phyloP scores from a whole-genome alignment of 768 basidiomycete species.

The Auricularia sp. region DNA sequence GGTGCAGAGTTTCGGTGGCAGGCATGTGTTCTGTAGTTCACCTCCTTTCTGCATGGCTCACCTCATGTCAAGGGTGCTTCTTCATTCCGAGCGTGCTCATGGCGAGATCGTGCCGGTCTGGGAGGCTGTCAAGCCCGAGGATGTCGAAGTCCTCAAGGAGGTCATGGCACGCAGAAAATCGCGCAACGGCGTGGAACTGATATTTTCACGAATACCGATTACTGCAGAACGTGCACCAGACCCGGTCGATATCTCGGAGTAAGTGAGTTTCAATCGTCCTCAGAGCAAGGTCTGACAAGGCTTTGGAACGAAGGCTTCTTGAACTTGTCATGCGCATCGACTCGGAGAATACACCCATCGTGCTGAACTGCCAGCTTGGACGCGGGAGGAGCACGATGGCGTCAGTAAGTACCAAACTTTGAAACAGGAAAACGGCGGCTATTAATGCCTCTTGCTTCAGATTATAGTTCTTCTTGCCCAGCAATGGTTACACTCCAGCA shows the following conservation, averaged over 20 bases:
- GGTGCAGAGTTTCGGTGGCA: conserved; percentile 70
- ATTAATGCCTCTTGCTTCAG: conserved; percentile 22
- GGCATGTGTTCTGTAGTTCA: conserved; percentile 29
- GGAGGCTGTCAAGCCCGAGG: conserved; percentile 67
- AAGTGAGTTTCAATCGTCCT: not conserved
- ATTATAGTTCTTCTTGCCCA: conserved; percentile 75
- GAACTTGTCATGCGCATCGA: conserved; percentile 64
- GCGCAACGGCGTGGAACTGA: conserved; percentile 47
- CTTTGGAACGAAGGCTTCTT: conserved; percentile 42
- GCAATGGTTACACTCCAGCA: conserved; percentile 49
- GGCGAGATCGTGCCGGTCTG: conserved; percentile 88
- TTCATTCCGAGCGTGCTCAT: conserved; percentile 82
- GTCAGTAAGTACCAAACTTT: conserved; percentile 41
- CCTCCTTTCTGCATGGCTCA: not conserved
- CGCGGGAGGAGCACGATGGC: conserved; percentile 84
- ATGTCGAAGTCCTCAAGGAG: conserved; percentile 78
- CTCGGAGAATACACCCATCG: conserved; percentile 63
- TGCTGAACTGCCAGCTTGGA: conserved; percentile 93
- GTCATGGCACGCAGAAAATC: conserved; percentile 59
- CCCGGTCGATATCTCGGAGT: conserved; percentile 21
- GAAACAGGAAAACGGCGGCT: not conserved
- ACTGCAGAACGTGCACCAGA: conserved; percentile 65
- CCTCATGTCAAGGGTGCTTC: conserved; percentile 36
- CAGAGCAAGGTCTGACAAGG: conserved; percentile 23
- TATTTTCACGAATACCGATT: conserved; percentile 81